These are phyloP conservation scores for Citrullus colocynthis DNA, from an alignment of 306 rosid genomes.

Conservation along the genomic window DNA sequence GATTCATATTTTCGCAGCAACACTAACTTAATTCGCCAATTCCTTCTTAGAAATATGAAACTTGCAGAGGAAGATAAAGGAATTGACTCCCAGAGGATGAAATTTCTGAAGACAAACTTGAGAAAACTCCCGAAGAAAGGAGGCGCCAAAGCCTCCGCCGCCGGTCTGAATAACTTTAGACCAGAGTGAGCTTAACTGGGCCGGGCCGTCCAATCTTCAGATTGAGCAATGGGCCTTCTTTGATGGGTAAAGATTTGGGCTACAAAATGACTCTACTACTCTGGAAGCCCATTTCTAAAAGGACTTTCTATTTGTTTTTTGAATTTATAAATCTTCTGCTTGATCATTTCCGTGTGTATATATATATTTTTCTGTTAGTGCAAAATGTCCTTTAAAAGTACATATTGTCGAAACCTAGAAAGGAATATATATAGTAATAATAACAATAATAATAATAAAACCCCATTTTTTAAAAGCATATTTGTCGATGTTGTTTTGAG, in stretches of 20 bases:
- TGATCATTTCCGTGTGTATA: no score
- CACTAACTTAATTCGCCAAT: background rate
- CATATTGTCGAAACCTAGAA: no score
- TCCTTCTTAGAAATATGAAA: background rate
- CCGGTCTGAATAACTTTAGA: background rate
- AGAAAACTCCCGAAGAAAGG: background rate
- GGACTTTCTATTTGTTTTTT: no score
- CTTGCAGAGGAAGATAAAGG: background rate
- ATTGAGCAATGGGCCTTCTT: background rate
- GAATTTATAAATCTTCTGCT: no score
- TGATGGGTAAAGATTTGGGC: background rate
- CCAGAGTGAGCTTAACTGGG: background rate
- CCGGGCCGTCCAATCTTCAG: background rate
- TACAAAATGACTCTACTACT: background rate
- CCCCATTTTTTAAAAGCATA: no score
- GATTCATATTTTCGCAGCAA: slow-evolving; percentile 22
- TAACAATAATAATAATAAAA: no score
- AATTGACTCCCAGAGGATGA: background rate
- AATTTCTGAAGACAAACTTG: background rate
- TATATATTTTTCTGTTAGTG: no score
- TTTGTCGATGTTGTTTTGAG: background rate
- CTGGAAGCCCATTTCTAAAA: background rate
- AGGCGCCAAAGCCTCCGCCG: background rate
- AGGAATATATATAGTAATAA: no score
- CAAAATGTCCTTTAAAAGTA: no score